A percentile compares a stretch with the other conserved stretches of the same genome.
Evolutionary conservation across 148 eudicot genomes (phyloP).

Genomic region (Diospyros lotus): DNA sequence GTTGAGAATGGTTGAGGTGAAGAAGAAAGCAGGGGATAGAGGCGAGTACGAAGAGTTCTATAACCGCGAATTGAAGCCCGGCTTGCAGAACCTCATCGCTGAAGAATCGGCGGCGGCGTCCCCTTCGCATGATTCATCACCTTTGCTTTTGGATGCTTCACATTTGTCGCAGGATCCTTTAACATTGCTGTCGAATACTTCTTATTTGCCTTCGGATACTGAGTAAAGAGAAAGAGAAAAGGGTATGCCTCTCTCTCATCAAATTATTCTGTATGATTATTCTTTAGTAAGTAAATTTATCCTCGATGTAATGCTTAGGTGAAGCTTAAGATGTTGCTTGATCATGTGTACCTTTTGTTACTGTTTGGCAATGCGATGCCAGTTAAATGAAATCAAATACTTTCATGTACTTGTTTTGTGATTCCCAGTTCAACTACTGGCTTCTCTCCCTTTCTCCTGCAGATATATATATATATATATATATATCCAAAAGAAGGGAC

Average conservation of each 20-base stretch:
- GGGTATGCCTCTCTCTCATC: neutral
- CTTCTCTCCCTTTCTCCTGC: no score
- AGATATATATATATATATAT: no score
- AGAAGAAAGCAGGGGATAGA: slow-evolving; percentile 64
- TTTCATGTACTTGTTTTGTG: no score
- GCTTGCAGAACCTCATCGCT: slow-evolving; percentile 37
- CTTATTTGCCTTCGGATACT: slow-evolving; percentile 4
- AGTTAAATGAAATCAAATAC: no score
- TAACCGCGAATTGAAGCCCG: slow-evolving; percentile 51
- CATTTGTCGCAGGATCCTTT: neutral
- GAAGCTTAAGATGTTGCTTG: neutral
- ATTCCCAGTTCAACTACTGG: no score
- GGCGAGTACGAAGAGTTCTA: slow-evolving; percentile 64
- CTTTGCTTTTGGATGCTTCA: neutral
- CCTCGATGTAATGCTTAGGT: neutral
- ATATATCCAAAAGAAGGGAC: no score
- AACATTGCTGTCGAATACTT: slow-evolving; percentile 32
- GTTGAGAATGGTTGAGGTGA: slow-evolving; percentile 68
- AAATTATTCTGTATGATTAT: neutral
- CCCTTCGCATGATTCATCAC: neutral
- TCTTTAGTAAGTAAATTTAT: neutral
- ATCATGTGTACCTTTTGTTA: neutral
- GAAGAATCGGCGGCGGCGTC: neutral
- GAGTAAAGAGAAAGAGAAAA: neutral
- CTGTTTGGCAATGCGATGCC: neutral